Evolutionary conservation across 139 green algal genomes (phyloP), one percentile per base, ranked within the genome.

Genomic region (Coelastrella sp.): DNA sequence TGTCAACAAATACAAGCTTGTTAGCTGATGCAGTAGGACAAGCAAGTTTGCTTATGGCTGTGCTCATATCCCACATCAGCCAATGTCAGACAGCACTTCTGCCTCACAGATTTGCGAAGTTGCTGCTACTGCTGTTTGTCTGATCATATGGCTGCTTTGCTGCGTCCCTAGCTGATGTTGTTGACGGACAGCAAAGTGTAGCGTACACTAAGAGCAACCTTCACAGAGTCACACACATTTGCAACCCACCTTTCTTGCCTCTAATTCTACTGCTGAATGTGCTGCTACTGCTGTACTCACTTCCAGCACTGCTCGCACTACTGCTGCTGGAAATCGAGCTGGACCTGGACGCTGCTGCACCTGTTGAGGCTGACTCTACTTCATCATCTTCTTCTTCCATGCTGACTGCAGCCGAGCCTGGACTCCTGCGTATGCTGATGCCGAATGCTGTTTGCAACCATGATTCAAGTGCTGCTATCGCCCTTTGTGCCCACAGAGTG

Each of bases 231-330:
- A 23, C 45, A 9, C 45, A 9, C 45, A 57, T 8, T 23, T 57
- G 35, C 69, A 21, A 79, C 67, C 2, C 37, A 84, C 77, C 77
- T 75, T 63, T 85, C 32, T 85, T 85, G 79, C 64, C 30, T 53
- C 76, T 74, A 38, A 11, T 67, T 27, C 80, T 79, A 30, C 78
- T 84, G 62, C 60, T 37, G 13, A 35, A 48, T 8, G 21, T 8
- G 11, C 77, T 64, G 48, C 64, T 85, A 62, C 78, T 63, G 78
- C 62, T 50, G 41, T 62, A 34, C 0, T 19, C 64, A 35, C 64
- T 53, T 21, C 7, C 3, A 38, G 37, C 30, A 43, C 38, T 63
- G 30, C 27, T 73, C 38, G 25, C 53, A 57, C 57, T 57, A 62
- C 27, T 30, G 5, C 23, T 51, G 63, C 43, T 76, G 77, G 13